A percentile compares a stretch with the other conserved stretches of the same genome.
Conservation (phyloP, 2,329 filamentous ascomycete genomes). For the Phyllachora maydis region DNA sequence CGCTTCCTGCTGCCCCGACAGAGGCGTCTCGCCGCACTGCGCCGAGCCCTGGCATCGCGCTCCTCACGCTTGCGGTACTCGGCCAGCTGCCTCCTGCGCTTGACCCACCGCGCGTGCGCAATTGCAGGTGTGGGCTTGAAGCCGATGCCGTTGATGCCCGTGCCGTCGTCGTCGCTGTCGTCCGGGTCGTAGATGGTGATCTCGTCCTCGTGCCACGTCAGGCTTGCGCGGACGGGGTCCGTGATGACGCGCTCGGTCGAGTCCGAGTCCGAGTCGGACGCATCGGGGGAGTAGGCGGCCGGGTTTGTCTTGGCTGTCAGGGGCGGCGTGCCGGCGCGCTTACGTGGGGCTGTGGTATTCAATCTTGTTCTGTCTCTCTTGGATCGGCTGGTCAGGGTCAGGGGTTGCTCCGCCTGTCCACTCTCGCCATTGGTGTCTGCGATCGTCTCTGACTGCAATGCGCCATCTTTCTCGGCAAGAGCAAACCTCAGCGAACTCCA, state of each 20-base stretch:
- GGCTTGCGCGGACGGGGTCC: slow-evolving; percentile 33
- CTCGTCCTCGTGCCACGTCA: slow-evolving; percentile 49
- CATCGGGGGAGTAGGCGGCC: too few species aligned
- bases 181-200: slow-evolving; percentile 45
- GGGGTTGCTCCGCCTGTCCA: not conserved
- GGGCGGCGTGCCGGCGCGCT: slow-evolving; percentile 16
- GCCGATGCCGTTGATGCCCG: slow-evolving; percentile 46
- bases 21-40: slow-evolving; percentile 22
- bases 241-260: slow-evolving; percentile 12
- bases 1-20: too few species aligned
- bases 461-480: not conserved
- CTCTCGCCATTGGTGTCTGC: not conserved
- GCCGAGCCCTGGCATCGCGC: slow-evolving; percentile 32
- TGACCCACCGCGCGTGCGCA: slow-evolving; percentile 33
- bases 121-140: slow-evolving; percentile 43
- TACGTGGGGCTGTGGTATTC: slow-evolving; percentile 2
- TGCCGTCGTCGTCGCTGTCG: slow-evolving; percentile 45
- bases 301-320: slow-evolving; percentile 4
- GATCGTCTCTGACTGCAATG: not conserved
- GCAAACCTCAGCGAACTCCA: not conserved
- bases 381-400: slow-evolving; percentile 1
- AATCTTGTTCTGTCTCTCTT: slow-evolving; percentile 1
- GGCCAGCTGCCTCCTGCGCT: slow-evolving; percentile 36
- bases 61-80: slow-evolving; percentile 42
- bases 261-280: slow-evolving; percentile 2